A percentile compares a stretch with the other conserved stretches of the same genome.
phyloP scores from a whole-genome alignment of 345 rosid genomes.

The Tarenaya hassleriana region DNA sequence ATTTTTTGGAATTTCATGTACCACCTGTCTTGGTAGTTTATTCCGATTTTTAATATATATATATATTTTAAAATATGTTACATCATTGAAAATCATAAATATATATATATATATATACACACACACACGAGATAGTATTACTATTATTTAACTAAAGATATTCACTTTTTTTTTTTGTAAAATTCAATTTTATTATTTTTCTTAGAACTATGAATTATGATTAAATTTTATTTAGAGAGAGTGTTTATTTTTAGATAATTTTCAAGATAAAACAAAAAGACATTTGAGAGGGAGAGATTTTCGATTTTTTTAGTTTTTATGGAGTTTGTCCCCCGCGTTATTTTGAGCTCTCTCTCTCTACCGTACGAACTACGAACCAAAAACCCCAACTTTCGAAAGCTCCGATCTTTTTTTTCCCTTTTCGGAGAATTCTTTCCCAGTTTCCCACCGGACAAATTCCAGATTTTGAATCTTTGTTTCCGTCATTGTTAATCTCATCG shows the following conservation, averaged over 20 bases:
- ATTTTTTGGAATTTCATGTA: no score
- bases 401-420: background rate
- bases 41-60: no score
- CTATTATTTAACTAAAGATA: no score
- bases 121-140: no score
- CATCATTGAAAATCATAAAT: no score
- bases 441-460: conserved; percentile 3
- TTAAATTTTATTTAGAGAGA: background rate
- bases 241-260: background rate
- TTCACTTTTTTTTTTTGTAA: no score
- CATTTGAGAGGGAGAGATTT: conserved; percentile 7
- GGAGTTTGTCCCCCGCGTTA: conserved; percentile 26
- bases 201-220: no score
- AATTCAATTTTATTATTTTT: no score
- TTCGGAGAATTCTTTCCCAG: conserved; percentile 23
- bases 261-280: background rate
- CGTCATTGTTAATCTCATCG: conserved; percentile 13
- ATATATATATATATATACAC: no score
- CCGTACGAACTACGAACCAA: conserved; percentile 23
- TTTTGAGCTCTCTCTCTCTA: conserved; percentile 28
- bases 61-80: no score
- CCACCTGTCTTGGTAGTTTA: no score
- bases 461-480: conserved; percentile 5
- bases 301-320: conserved; percentile 2
- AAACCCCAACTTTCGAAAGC: conserved; percentile 27